Evolutionary conservation across 495 filamentous ascomycete species (phyloP).

Genomic region (Penicillium lagena): DNA sequence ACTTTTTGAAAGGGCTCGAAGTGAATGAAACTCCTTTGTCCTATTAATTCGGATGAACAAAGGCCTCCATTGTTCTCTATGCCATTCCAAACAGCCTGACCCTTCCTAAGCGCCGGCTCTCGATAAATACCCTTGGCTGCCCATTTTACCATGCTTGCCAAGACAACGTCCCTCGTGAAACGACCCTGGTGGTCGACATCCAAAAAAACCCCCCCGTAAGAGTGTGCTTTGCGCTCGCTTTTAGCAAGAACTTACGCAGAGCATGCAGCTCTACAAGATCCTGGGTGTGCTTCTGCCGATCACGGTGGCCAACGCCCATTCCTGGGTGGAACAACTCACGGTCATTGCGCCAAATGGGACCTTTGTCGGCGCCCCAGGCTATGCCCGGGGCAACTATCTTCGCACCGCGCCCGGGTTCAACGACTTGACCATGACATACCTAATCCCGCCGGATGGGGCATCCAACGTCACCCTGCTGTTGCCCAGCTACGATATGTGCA

Average conservation of each 20-base stretch:
- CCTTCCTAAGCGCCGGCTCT: too few relatives aligned
- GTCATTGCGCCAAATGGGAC: constrained; percentile 66
- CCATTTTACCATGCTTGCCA: too few relatives aligned
- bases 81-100: too few relatives aligned
- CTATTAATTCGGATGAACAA: neutral
- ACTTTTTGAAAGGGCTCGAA: neutral
- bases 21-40: constrained; percentile 2
- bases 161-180: neutral
- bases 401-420: constrained; percentile 42
- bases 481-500: constrained; percentile 45
- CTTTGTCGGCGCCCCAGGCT: constrained; percentile 65
- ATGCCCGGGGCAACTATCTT: constrained; percentile 52
- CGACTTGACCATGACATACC: constrained; percentile 44
- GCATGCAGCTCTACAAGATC: neutral
- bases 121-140: too few relatives aligned
- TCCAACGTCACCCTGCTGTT: constrained; percentile 19
- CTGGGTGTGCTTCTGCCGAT: constrained; percentile 19
- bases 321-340: constrained; percentile 72
- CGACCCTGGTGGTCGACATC: too few relatives aligned
- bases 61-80: neutral
- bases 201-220: neutral
- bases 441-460: constrained; percentile 45
- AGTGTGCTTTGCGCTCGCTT: too few relatives aligned
- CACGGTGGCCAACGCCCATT: constrained; percentile 48
- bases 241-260: neutral